Conservation (phyloP, 768 basidiomycete genomes). For the Russula compacta region DNA sequence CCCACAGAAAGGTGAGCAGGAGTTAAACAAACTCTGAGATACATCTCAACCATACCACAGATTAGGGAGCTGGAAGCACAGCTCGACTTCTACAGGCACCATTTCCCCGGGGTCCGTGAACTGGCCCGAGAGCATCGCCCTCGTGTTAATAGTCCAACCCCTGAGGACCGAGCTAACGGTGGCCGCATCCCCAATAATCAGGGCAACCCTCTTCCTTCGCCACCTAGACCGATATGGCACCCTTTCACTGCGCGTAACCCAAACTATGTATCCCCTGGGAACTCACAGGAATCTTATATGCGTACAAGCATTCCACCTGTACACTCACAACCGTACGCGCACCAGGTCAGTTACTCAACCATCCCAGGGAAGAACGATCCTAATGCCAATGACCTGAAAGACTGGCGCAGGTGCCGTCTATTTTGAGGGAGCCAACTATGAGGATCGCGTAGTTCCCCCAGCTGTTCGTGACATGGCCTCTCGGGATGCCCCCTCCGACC, state of each 20-base stretch:
- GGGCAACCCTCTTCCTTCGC: slow-evolving; percentile 9
- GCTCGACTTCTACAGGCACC: slow-evolving; percentile 8
- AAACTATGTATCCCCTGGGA: slow-evolving; percentile 7
- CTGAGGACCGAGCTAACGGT: slow-evolving; percentile 1
- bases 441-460: slow-evolving; percentile 13
- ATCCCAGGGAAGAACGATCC: background rate
- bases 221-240: slow-evolving; percentile 9
- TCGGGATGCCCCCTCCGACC: background rate
- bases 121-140: slow-evolving; percentile 4
- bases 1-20: slow-evolving; percentile 10
- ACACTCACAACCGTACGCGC: slow-evolving; percentile 2
- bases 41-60: slow-evolving; percentile 6
- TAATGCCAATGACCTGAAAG: background rate
- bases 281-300: slow-evolving; percentile 12
- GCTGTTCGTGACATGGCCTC: slow-evolving; percentile 4
- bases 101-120: slow-evolving; percentile 11
- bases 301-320: slow-evolving; percentile 6
- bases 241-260: slow-evolving; percentile 11
- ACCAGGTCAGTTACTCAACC: slow-evolving; percentile 6
- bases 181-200: slow-evolving; percentile 1
- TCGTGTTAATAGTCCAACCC: background rate
- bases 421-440: slow-evolving; percentile 12
- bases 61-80: slow-evolving; percentile 4
- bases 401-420: slow-evolving; percentile 13
- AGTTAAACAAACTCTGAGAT: background rate